These are phyloP conservation scores for Paramecium tetraurelia DNA, from an alignment of 73 alveolate genomes.

Conservation along the genomic window DNA sequence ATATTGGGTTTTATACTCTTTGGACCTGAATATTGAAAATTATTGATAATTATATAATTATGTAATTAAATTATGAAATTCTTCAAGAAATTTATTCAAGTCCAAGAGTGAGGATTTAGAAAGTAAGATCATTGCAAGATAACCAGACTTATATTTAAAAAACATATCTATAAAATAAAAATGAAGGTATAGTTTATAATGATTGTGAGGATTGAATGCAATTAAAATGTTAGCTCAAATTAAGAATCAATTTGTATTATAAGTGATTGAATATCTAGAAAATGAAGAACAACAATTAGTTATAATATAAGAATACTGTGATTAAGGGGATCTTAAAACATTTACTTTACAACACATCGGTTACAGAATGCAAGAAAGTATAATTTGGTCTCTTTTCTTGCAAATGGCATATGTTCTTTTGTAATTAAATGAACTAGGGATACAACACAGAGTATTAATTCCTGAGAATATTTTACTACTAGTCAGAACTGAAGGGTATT, in stretches of 20 bases:
- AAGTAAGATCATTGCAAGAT: not conserved
- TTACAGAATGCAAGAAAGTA: conserved; percentile 34
- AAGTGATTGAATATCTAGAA: conserved; percentile 36
- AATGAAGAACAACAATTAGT: conserved; percentile 29
- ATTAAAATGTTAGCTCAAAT: not conserved
- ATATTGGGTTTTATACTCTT: not conserved
- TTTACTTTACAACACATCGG: conserved; percentile 33
- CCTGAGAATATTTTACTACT: conserved; percentile 12
- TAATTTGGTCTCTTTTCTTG: conserved; percentile 9
- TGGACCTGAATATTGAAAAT: not conserved
- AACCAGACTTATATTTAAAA: conserved; percentile 16
- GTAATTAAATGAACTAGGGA: conserved; percentile 2
- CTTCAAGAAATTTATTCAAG: conserved; percentile 34
- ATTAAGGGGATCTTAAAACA: conserved; percentile 40
- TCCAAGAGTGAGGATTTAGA: not conserved
- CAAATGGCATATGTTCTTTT: conserved; percentile 9
- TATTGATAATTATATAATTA: not conserved
- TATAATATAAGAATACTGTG: conserved; percentile 34
- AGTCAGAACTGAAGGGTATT: conserved; percentile 33
- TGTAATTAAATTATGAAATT: not conserved
- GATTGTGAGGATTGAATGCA: conserved; percentile 29
- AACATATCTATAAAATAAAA: conserved; percentile 18
- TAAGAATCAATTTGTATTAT: not conserved
- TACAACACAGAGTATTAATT: not conserved
- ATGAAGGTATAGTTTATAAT: not conserved